Percentiles rank a stretch among this genome's conserved stretches.
Evolutionary conservation across 1,284 basidiomycete genomes (phyloP).

Genomic region (Leccinum pallidistipes): DNA sequence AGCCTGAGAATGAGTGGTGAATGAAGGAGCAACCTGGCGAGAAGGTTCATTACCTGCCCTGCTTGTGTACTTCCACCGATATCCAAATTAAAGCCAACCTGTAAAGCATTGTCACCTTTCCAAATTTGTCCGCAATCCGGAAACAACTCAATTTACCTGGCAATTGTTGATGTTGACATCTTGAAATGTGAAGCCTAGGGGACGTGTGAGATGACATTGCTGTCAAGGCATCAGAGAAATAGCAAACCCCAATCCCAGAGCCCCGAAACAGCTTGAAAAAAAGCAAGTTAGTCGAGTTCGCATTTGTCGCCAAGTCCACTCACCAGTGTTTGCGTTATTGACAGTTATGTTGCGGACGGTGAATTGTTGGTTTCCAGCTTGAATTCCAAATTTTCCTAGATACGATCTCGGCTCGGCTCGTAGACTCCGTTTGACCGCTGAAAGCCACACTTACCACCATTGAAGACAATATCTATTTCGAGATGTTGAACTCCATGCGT

Average conservation of each 20-base stretch:
- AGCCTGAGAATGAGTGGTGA: constrained; percentile 25
- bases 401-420: not conserved
- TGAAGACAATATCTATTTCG: constrained; percentile 40
- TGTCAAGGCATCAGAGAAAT: not conserved
- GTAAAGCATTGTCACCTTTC: not conserved
- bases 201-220: not conserved
- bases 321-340: constrained; percentile 46
- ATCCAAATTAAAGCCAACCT: constrained; percentile 44
- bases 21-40: not conserved
- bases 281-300: not conserved
- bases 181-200: constrained; percentile 44
- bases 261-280: constrained; percentile 38
- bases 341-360: constrained; percentile 54
- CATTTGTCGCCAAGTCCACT: not conserved
- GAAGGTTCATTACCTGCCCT: constrained; percentile 22
- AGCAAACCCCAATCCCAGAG: constrained; percentile 46
- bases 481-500: not conserved
- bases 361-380: constrained; percentile 55
- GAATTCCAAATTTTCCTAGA: constrained; percentile 43
- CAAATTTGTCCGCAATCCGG: not conserved
- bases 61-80: constrained; percentile 36
- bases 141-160: constrained; percentile 27
- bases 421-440: not conserved
- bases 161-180: constrained; percentile 46
- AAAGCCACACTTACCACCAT: constrained; percentile 37